Conservation (phyloP, 495 filamentous ascomycete species). For the Xylaria bambusicola region DNA sequence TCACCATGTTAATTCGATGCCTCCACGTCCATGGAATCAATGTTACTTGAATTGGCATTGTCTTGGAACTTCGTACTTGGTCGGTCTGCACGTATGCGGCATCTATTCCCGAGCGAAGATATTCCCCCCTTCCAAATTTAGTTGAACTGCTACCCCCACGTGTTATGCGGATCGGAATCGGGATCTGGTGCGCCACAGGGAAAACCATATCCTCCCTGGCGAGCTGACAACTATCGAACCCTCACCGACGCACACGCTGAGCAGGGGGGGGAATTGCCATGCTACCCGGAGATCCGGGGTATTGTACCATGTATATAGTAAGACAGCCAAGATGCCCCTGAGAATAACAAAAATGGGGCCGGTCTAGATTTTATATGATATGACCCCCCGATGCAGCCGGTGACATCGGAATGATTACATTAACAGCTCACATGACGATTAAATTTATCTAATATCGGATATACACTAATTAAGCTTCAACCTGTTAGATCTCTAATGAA, state of each 20-base stretch:
- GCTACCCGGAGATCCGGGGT: slow-evolving; percentile 5
- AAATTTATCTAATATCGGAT: not conserved
- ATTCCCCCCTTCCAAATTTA: not conserved
- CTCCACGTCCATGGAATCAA: not conserved
- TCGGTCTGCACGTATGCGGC: no score
- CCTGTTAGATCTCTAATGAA: no score
- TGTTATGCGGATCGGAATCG: slow-evolving; percentile 4
- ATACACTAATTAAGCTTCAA: no score
- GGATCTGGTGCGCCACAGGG: no score
- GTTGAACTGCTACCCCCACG: slow-evolving; percentile 7
- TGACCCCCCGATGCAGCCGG: not conserved
- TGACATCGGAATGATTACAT: not conserved
- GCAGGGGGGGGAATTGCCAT: slow-evolving; percentile 10
- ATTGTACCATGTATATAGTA: no score
- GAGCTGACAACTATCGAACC: not conserved
- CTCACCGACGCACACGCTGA: slow-evolving; percentile 3
- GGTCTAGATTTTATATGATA: slow-evolving; percentile 1
- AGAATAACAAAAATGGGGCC: not conserved
- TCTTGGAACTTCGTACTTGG: no score
- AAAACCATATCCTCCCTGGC: slow-evolving; percentile 5
- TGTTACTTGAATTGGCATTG: no score
- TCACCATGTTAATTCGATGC: slow-evolving; percentile 1
- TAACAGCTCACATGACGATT: not conserved
- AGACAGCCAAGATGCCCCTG: not conserved
- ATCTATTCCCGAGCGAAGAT: not conserved